Conservation (phyloP, 768 basidiomycete genomes). For the Tulasnella sp. region DNA sequence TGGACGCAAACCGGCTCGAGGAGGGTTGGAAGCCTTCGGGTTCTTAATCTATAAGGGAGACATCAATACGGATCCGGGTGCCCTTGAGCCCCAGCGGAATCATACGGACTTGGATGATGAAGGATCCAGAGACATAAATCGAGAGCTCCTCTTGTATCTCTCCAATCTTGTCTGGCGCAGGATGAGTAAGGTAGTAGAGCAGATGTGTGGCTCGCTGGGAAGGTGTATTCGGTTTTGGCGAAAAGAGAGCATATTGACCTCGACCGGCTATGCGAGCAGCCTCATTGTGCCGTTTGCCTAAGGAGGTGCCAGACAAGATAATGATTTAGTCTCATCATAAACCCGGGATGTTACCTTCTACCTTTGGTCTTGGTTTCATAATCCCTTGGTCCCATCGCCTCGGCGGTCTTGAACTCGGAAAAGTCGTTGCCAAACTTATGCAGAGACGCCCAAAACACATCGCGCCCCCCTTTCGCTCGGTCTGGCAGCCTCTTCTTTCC, state of each 20-base stretch:
- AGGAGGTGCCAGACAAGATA: background rate
- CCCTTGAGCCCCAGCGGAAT: too few species aligned
- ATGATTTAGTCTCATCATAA: background rate
- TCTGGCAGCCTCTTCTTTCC: constrained; percentile 17
- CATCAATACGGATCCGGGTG: too few species aligned
- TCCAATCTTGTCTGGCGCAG: background rate
- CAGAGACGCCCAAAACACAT: constrained; percentile 13
- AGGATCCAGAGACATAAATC: constrained; percentile 8
- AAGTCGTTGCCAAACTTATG: constrained; percentile 10
- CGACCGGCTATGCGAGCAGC: constrained; percentile 12
- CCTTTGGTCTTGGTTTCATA: constrained; percentile 11
- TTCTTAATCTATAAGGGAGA: constrained; percentile 7
- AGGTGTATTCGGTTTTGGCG: constrained; percentile 10
- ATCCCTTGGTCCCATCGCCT: constrained; percentile 3
- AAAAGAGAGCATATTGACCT: constrained; percentile 16
- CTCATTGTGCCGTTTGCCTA: constrained; percentile 8
- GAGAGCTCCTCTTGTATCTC: constrained; percentile 8
- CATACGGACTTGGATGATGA: background rate
- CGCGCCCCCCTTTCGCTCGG: constrained; percentile 5
- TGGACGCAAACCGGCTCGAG: background rate
- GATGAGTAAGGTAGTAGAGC: constrained; percentile 13
- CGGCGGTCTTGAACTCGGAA: background rate
- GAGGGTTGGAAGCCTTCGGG: constrained; percentile 1
- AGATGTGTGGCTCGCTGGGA: constrained; percentile 11
- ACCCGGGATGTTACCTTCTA: background rate